Evolutionary conservation across 352 stramenopile species (phyloP).

Genomic region (Aphanomyces stellatus): DNA sequence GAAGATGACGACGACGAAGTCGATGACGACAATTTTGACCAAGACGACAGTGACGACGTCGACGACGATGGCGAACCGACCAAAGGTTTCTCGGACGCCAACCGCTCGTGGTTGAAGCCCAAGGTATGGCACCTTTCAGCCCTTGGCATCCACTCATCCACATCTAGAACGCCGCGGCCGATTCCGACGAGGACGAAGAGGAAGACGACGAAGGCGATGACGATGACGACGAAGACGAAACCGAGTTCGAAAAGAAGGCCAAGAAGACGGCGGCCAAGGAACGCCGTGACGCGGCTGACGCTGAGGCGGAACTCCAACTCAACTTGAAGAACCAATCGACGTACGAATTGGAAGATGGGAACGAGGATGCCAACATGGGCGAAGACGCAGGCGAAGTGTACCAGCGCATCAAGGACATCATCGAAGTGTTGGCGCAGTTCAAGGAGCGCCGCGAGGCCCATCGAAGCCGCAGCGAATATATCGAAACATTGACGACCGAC

Average conservation of each 20-base stretch:
- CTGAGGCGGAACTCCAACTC: slow-evolving; percentile 78
- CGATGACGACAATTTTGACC: slow-evolving; percentile 39
- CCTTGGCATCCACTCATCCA: background rate
- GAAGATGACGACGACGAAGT: slow-evolving; percentile 37
- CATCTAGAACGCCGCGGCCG: slow-evolving; percentile 8
- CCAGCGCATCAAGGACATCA: slow-evolving; percentile 90
- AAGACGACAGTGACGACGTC: slow-evolving; percentile 34
- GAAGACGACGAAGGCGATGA: slow-evolving; percentile 36
- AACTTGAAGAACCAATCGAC: slow-evolving; percentile 80
- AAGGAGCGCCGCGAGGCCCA: slow-evolving; percentile 89
- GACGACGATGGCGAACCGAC: slow-evolving; percentile 30
- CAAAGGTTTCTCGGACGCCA: slow-evolving; percentile 66
- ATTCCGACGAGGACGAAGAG: slow-evolving; percentile 37
- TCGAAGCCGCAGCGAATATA: slow-evolving; percentile 91
- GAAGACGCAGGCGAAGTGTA: slow-evolving; percentile 82
- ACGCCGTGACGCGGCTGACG: slow-evolving; percentile 54
- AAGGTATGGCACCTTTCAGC: slow-evolving; percentile 57
- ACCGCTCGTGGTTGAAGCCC: slow-evolving; percentile 79
- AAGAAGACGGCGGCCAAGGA: slow-evolving; percentile 71
- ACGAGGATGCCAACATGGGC: slow-evolving; percentile 40
- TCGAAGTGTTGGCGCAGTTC: slow-evolving; percentile 93
- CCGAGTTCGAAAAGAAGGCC: slow-evolving; percentile 83
- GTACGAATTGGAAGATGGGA: slow-evolving; percentile 69
- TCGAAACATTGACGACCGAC: slow-evolving; percentile 89
- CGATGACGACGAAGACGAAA: slow-evolving; percentile 55